phyloP scores from a whole-genome alignment of 176 grass and related monocot genomes.

The Eragrostis nindensis region DNA sequence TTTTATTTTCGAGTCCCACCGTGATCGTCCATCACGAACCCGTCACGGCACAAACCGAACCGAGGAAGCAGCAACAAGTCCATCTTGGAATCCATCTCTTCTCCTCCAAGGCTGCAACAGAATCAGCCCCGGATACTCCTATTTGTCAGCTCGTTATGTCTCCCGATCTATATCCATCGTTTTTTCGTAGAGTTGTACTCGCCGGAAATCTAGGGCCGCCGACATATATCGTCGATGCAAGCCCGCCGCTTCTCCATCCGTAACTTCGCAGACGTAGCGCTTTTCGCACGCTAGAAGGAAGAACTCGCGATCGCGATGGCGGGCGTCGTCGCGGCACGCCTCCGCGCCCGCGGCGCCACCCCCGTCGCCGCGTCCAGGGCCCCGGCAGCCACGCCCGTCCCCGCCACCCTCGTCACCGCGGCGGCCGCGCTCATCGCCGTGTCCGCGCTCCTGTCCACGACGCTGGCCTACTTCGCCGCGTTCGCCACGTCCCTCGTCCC shows the following conservation, averaged over 20 bases:
- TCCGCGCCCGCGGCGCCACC: no score
- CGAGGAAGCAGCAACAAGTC: not conserved
- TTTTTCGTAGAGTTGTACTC: not conserved
- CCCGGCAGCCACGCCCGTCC: not conserved
- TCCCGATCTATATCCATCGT: not conserved
- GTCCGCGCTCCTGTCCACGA: not conserved
- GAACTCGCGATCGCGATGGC: not conserved
- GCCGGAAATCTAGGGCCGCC: not conserved
- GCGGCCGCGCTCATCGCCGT: not conserved
- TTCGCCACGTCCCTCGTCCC: not conserved
- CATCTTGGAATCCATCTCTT: not conserved
- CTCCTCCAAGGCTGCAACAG: not conserved
- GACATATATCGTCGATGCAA: not conserved
- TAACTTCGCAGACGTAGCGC: not conserved
- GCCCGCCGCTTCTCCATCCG: not conserved
- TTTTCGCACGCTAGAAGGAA: not conserved
- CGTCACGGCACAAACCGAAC: not conserved
- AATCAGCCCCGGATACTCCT: not conserved
- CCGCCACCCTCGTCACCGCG: not conserved
- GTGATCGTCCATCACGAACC: not conserved
- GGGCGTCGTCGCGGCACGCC: not conserved
- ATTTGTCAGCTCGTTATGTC: not conserved
- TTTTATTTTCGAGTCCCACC: no score
- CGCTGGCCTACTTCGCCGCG: slow-evolving; percentile 11
- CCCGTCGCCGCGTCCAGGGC: no score